Evolutionary conservation across 768 basidiomycete genomes (phyloP), one percentile per base, ranked within the genome.

Genomic region (Boletus pseudopeckii): DNA sequence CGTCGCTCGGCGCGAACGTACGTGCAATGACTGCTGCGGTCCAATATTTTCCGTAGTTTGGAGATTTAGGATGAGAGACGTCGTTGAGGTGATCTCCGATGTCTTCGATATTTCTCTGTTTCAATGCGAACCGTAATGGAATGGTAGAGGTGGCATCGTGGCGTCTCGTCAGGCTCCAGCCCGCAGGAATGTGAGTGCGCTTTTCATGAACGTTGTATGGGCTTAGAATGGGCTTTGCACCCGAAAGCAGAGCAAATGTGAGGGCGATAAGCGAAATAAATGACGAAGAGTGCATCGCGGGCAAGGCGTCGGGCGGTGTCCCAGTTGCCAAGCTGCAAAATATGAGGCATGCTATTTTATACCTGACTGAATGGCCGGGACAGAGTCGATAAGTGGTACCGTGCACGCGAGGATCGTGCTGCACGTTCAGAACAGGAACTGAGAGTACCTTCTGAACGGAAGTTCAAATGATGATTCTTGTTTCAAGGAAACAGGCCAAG

Each of bases 131-230:
- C 17, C 61, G 62, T 7, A 74, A 20, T 5, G 65, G 68, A n/a
- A 74, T 54, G 7, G 43, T 49, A n/a, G 65, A 57, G 20, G 70
- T 59, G 8, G 74, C 56, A 5, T 71, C 67, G 41, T 75, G 71
- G 41, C 72, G 66, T 32, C 72, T 71, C 14, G 70, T 56, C 14
- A 69, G 61, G 6, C 61, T 57, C 79, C 79, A 82, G 5, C 63
- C 64, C 0, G 46, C 2, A 3, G 77, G 76, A 3, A 66, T 58
- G 13, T 41, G 56, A 15, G 64, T 64, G 50, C 76, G 76, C 41
- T 65, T 73, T 61, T 78, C 78, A 52, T 78, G 77, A 30, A 76
- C 46, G 48, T 64, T 65, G 57, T 70, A 63, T 26, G 59, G 49
- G 30, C 53, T 54, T 49, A 41, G 40, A n/a, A 43, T 45, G 4